phyloP scores from a whole-genome alignment of 768 basidiomycete genomes.

The Serpula lacrymans region DNA sequence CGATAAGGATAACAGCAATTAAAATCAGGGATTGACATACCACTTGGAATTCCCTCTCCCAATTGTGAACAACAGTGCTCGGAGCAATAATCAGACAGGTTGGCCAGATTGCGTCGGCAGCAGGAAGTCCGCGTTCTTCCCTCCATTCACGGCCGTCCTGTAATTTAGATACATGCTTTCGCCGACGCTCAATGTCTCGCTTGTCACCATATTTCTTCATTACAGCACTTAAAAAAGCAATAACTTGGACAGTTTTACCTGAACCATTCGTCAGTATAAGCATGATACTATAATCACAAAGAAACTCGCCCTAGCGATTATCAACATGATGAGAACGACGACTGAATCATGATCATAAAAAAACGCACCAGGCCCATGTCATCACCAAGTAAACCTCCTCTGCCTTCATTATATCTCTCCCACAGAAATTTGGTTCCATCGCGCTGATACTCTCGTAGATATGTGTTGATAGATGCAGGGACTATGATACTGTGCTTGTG shows the following conservation, averaged over 20 bases:
- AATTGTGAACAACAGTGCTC: slow-evolving; percentile 78
- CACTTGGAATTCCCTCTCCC: slow-evolving; percentile 84
- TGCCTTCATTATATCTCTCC: slow-evolving; percentile 58
- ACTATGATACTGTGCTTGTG: slow-evolving; percentile 43
- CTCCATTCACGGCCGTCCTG: slow-evolving; percentile 60
- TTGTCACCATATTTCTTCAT: slow-evolving; percentile 76
- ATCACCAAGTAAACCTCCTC: slow-evolving; percentile 87
- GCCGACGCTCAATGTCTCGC: slow-evolving; percentile 65
- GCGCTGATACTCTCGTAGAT: slow-evolving; percentile 87
- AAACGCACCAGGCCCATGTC: slow-evolving; percentile 82
- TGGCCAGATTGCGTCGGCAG: slow-evolving; percentile 72
- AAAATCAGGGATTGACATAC: slow-evolving; percentile 35
- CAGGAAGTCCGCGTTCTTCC: slow-evolving; percentile 50
- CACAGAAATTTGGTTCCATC: slow-evolving; percentile 85
- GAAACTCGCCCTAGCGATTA: slow-evolving; percentile 22
- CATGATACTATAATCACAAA: neutral
- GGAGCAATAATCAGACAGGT: slow-evolving; percentile 89
- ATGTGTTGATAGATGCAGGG: slow-evolving; percentile 74
- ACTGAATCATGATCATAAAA: slow-evolving; percentile 1
- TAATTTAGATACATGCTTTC: slow-evolving; percentile 59
- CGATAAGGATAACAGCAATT: neutral
- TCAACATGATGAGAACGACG: neutral
- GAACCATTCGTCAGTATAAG: slow-evolving; percentile 12
- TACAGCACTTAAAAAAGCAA: slow-evolving; percentile 85
- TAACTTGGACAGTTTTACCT: slow-evolving; percentile 95